Conservation (phyloP, 768 basidiomycete genomes). For the Lactifluus piperatus region DNA sequence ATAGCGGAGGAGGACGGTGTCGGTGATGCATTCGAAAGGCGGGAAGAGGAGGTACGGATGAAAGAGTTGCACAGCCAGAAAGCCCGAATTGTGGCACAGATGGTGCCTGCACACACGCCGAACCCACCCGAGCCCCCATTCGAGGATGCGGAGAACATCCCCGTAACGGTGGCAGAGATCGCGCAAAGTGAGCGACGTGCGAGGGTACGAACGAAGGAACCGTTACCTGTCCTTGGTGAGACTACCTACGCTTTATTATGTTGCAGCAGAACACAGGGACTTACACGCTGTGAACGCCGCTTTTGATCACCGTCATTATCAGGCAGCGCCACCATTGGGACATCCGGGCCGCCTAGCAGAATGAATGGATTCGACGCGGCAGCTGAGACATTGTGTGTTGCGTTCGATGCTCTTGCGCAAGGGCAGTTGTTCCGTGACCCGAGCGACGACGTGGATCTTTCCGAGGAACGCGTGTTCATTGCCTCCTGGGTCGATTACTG, state of each 20-base stretch:
- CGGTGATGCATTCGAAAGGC: slow-evolving; percentile 14
- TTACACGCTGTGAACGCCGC: background rate
- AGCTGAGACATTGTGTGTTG: slow-evolving; percentile 39
- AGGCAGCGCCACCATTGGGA: slow-evolving; percentile 22
- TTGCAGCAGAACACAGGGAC: background rate
- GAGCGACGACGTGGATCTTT: slow-evolving; percentile 41
- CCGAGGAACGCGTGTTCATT: slow-evolving; percentile 78
- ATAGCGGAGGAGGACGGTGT: slow-evolving; percentile 35
- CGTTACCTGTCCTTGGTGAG: background rate
- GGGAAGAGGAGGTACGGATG: slow-evolving; percentile 36
- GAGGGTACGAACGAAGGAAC: slow-evolving; percentile 9
- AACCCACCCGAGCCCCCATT: slow-evolving; percentile 20
- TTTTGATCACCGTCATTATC: background rate
- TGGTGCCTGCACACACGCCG: slow-evolving; percentile 54
- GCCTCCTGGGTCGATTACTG: slow-evolving; percentile 99
- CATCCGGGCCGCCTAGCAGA: slow-evolving; percentile 27
- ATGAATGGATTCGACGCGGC: slow-evolving; percentile 62
- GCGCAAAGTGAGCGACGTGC: slow-evolving; percentile 3
- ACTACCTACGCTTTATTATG: too few relatives aligned
- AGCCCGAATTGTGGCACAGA: slow-evolving; percentile 88
- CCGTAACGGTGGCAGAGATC: slow-evolving; percentile 19
- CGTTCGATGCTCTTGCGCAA: slow-evolving; percentile 58
- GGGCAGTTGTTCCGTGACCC: slow-evolving; percentile 65
- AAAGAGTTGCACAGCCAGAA: slow-evolving; percentile 88
- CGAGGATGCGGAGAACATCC: slow-evolving; percentile 31